Evolutionary conservation across 2,329 filamentous ascomycete genomes (phyloP).

Genomic region (Cladosporium velox): DNA sequence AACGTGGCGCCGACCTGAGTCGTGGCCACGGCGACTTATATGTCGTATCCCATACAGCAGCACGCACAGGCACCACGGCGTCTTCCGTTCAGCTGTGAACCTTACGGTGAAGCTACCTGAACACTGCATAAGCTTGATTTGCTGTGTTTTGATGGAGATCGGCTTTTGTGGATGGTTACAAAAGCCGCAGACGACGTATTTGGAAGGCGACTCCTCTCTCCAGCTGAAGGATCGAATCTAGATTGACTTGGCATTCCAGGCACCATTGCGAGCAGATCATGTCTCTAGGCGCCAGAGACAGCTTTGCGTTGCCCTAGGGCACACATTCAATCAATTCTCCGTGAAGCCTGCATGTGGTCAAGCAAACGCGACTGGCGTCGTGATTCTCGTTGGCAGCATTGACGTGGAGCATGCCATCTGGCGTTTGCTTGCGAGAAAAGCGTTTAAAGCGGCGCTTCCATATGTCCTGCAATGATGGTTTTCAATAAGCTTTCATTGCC

Average conservation of each 20-base stretch:
- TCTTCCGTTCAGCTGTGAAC: not conserved
- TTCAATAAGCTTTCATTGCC: not conserved
- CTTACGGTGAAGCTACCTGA: not conserved
- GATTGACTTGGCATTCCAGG: constrained; percentile 1
- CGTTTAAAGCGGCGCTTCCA: not conserved
- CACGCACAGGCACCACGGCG: not conserved
- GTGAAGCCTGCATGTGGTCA: too few relatives aligned
- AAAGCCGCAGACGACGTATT: not conserved
- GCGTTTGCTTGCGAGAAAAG: not conserved
- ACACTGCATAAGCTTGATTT: not conserved
- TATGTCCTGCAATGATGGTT: not conserved
- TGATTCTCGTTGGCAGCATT: not conserved
- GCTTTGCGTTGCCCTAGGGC: too few relatives aligned
- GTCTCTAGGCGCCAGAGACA: not conserved
- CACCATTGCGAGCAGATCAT: not conserved
- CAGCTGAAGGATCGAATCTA: constrained; percentile 6
- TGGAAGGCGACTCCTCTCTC: not conserved
- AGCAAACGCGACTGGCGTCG: not conserved
- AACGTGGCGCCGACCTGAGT: not conserved
- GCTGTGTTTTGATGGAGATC: not conserved
- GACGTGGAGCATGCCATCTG: not conserved
- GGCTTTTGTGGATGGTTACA: not conserved
- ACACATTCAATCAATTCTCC: too few relatives aligned
- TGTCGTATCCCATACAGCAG: not conserved
- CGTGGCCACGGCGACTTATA: not conserved